A percentile compares a stretch with the other conserved stretches of the same genome.
Conservation (phyloP, 345 rosid species). For the Heritiera fomes region DNA sequence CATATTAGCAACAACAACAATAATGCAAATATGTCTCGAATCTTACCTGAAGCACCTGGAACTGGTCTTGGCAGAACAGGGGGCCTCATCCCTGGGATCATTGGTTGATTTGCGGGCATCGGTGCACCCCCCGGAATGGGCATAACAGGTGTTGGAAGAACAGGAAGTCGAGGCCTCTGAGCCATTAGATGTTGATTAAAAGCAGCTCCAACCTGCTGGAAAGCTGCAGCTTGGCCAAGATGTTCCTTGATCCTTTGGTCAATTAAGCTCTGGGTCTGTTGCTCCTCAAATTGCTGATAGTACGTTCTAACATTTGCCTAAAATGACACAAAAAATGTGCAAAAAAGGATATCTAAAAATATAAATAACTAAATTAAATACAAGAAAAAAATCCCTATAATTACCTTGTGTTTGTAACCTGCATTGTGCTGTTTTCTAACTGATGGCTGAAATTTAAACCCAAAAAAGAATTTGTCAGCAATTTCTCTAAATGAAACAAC, state of each 20-base stretch:
- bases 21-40: not conserved
- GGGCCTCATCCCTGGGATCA: constrained; percentile 74
- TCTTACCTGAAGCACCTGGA: constrained; percentile 56
- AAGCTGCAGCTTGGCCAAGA: constrained; percentile 87
- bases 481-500: not conserved
- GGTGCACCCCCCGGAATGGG: constrained; percentile 44
- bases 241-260: constrained; percentile 97
- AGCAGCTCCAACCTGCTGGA: constrained; percentile 86
- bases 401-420: constrained; percentile 97
- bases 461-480: not conserved
- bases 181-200: constrained; percentile 81
- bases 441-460: constrained; percentile 65
- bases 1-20: not conserved
- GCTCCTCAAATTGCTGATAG: constrained; percentile 99
- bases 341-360: not conserved
- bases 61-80: constrained; percentile 82
- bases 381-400: not conserved
- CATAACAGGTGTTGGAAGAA: constrained; percentile 67
- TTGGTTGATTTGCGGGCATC: constrained; percentile 41
- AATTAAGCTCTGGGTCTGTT: constrained; percentile 90
- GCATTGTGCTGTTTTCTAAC: constrained; percentile 99
- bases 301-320: constrained; percentile 91
- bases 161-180: constrained; percentile 79
- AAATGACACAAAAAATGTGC: constrained; percentile 10
- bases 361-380: not conserved